Conservation (phyloP, 129 eudicot genomes). For the Helianthus annuus region DNA sequence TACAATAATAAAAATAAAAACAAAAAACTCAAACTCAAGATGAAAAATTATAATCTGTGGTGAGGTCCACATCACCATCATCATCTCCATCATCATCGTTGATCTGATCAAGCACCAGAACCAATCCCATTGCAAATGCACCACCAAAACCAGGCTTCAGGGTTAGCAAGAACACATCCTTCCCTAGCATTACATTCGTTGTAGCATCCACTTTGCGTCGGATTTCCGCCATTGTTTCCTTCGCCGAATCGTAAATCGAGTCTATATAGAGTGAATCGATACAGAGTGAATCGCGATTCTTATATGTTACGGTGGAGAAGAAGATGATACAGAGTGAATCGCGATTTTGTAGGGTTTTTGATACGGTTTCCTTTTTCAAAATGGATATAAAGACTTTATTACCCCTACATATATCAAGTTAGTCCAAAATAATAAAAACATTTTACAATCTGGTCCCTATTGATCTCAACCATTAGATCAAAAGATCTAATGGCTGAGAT, state of each 20-base stretch:
- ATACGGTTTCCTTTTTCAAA: no score
- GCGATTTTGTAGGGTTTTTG: no score
- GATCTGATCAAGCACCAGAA: slow-evolving; percentile 74
- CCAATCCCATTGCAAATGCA: slow-evolving; percentile 79
- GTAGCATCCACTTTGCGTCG: slow-evolving; percentile 71
- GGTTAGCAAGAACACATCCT: slow-evolving; percentile 58
- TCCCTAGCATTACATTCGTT: slow-evolving; percentile 69
- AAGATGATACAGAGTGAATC: no score
- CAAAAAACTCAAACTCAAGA: slow-evolving; percentile 23
- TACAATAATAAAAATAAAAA: not conserved
- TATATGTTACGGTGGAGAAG: no score
- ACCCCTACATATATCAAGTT: no score
- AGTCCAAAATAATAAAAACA: no score
- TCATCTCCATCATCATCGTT: slow-evolving; percentile 43
- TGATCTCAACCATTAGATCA: no score
- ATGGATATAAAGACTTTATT: no score
- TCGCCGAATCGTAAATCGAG: slow-evolving; percentile 8
- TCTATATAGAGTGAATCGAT: no score
- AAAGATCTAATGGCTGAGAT: no score
- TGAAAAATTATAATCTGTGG: slow-evolving; percentile 18
- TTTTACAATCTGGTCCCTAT: no score
- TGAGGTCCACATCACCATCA: slow-evolving; percentile 25
- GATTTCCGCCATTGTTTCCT: slow-evolving; percentile 60
- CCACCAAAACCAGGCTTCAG: slow-evolving; percentile 72
- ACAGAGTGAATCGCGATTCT: no score